Conservation (phyloP, 2,329 filamentous ascomycete species). For the Fusarium kyushuense region DNA sequence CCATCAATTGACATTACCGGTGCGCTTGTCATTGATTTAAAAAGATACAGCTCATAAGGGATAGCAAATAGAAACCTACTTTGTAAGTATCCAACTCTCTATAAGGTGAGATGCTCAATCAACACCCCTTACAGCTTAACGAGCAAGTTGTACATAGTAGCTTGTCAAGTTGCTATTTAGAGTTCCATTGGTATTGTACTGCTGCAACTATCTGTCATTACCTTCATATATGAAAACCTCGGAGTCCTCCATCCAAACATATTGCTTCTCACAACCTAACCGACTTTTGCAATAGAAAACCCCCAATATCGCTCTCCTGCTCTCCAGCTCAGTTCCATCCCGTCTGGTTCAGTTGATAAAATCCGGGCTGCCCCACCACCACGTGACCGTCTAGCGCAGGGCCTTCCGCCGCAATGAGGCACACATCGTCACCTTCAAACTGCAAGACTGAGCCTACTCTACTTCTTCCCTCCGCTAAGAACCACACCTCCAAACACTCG, state of each 20-base stretch:
- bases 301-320: slow-evolving; percentile 2
- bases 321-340: slow-evolving; percentile 11
- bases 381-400: slow-evolving; percentile 50
- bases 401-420: slow-evolving; percentile 45
- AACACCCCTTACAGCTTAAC: background rate
- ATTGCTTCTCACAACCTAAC: background rate
- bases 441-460: slow-evolving; percentile 47
- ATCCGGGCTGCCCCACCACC: slow-evolving; percentile 49
- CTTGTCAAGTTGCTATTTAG: background rate
- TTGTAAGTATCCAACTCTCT: background rate
- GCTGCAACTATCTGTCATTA: background rate
- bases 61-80: background rate
- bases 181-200: background rate
- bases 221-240: slow-evolving; percentile 1
- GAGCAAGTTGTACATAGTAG: slow-evolving; percentile 19
- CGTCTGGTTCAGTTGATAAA: slow-evolving; percentile 14
- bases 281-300: slow-evolving; percentile 19
- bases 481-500: slow-evolving; percentile 22
- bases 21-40: background rate
- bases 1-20: background rate
- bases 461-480: slow-evolving; percentile 42
- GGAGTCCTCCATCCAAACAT: background rate
- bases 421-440: slow-evolving; percentile 47
- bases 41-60: background rate
- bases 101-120: background rate